Base-by-base conservation (phyloP, 1,139 yeast genomes). In the Geotrichum siamense region DNA sequence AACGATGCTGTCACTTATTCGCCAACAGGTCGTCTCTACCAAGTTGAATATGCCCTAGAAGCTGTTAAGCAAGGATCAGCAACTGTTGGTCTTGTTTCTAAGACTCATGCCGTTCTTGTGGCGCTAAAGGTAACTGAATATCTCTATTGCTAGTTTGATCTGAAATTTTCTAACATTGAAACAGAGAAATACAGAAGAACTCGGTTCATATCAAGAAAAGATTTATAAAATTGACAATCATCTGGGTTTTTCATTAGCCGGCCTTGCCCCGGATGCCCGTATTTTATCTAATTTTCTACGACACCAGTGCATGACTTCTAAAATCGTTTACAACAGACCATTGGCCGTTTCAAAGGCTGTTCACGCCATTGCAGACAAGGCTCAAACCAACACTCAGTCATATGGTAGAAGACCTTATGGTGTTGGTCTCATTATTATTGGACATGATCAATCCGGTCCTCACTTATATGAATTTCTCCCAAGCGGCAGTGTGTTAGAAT, bases 41-140 rank as follows among this genome's bases (percentile, higher is more conserved):
- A 91, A 67, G 83, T 75, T 27, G 99, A 91, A 63, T 91, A 91
- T 59, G 98, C 98, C 2, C 71, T 89, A 49, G 98, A 91, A 61
- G 97, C 98, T 15, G 91, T 91, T 65, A 91, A 91, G 63, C 98
- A 91, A 68, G 98, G 98, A 38, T 82, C 94, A 55, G 97, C 96
- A 2, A 91, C 96, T 12, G 96, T 89, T 31, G 99, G 98, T 4
- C 71, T 91, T 46, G 82, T 84, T 32, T 86, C 96, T 38, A 77
- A 80, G 55, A 78, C 76, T 43, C 84, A 87, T 62, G 96, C 89
- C 23, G 97, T 89, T 13, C 70, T 91, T 56, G 97, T 86, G 43
- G 97, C 96, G 20, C 71, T 91, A 57, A 91, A 89, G 58, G 67
- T 62, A 53, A 22, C 58, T 49, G 3, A 16, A 16, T 22, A n/a